Percentiles rank a stretch among this genome's conserved stretches.
Conservation (phyloP, 2,329 filamentous ascomycete genomes). For the Trichoderma oligosporum region DNA sequence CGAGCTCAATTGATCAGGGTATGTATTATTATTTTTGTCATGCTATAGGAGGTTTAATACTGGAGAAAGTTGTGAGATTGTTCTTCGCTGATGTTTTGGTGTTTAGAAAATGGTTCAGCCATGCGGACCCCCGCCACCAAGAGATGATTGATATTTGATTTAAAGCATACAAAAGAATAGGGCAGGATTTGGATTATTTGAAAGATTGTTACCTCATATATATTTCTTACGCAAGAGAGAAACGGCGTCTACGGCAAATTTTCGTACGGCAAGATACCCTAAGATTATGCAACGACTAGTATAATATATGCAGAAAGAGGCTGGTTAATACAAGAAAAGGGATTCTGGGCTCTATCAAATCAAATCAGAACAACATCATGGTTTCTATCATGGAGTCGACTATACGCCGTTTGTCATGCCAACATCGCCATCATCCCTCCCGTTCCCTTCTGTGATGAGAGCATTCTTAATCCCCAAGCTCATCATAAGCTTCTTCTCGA, state of each 20-base stretch:
- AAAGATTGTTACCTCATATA: not conserved
- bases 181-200: not conserved
- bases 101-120: conserved; percentile 64
- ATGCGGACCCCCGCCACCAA: conserved; percentile 53
- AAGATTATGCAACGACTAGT: not conserved
- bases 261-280: conserved; percentile 9
- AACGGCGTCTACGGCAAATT: not conserved
- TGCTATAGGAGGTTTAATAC: too few relatives aligned
- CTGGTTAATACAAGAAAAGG: not conserved
- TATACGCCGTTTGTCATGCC: conserved; percentile 19
- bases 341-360: not conserved
- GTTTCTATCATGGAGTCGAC: not conserved
- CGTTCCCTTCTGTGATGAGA: conserved; percentile 25
- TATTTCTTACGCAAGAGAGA: not conserved
- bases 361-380: not conserved
- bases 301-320: not conserved
- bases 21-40: conserved; percentile 25
- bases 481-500: conserved; percentile 57
- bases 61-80: not conserved
- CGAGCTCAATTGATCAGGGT: conserved; percentile 75
- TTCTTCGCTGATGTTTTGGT: conserved; percentile 16
- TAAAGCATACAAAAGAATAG: not conserved
- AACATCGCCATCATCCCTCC: conserved; percentile 24
- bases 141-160: conserved; percentile 45
- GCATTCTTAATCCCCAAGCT: conserved; percentile 54